phyloP scores from a whole-genome alignment of 1,284 basidiomycete genomes.

The Porogramme epimiltina region DNA sequence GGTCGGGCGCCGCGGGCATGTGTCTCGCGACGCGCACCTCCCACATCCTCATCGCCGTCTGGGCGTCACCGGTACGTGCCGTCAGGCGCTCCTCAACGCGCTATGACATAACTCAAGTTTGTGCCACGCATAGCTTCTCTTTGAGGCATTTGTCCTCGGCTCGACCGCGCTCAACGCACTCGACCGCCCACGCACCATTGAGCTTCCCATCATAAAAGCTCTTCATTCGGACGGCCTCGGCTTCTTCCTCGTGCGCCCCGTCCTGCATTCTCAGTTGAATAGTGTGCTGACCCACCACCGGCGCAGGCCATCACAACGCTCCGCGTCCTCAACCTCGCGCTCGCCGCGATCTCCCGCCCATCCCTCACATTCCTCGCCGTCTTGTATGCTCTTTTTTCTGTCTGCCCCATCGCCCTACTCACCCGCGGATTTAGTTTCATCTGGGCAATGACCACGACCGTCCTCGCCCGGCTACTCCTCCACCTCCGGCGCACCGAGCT shows the following conservation, averaged over 20 bases:
- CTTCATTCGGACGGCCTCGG: slow-evolving; percentile 32
- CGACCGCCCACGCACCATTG: slow-evolving; percentile 29
- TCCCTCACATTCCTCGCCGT: slow-evolving; percentile 28
- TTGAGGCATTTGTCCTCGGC: slow-evolving; percentile 30
- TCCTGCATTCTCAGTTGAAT: neutral
- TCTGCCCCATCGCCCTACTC: neutral
- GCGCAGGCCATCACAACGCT: slow-evolving; percentile 26
- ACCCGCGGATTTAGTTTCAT: slow-evolving; percentile 23
- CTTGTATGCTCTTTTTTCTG: slow-evolving; percentile 21
- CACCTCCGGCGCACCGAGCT: slow-evolving; percentile 25
- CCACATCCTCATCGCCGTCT: slow-evolving; percentile 26
- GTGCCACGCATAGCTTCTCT: slow-evolving; percentile 25
- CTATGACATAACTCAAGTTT: too few relatives aligned
- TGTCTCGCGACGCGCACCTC: slow-evolving; percentile 25
- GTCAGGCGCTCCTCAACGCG: neutral
- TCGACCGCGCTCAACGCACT: slow-evolving; percentile 32
- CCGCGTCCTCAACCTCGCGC: slow-evolving; percentile 26
- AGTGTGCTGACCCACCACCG: neutral
- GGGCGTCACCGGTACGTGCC: slow-evolving; percentile 32
- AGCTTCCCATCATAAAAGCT: slow-evolving; percentile 27
- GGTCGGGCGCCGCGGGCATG: slow-evolving; percentile 26
- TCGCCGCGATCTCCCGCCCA: slow-evolving; percentile 24
- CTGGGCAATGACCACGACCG: slow-evolving; percentile 28
- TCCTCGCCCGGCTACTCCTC: slow-evolving; percentile 26
- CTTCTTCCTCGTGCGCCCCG: slow-evolving; percentile 28